Conservation (phyloP, 2,329 filamentous ascomycete genomes). For the Ceratocystiopsis brevicomis region DNA sequence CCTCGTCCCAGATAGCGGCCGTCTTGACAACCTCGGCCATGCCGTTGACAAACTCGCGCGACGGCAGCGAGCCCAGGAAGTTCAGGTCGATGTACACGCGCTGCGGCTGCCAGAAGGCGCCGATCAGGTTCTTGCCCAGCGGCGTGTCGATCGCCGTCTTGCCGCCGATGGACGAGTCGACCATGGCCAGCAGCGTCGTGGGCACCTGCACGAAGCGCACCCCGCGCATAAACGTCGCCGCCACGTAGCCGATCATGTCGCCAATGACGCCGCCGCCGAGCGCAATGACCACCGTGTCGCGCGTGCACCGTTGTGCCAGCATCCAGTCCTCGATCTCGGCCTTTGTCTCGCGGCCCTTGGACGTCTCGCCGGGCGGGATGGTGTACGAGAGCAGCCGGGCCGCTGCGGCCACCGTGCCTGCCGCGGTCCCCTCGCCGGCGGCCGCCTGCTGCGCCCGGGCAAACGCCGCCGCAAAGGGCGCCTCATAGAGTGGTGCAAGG, state of each 20-base stretch:
- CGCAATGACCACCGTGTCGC: slow-evolving; percentile 88
- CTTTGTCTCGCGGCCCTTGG: slow-evolving; percentile 85
- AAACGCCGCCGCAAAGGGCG: slow-evolving; percentile 54
- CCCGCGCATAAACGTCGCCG: slow-evolving; percentile 95
- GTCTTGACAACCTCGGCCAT: slow-evolving; percentile 99
- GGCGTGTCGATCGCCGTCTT: slow-evolving; percentile 97
- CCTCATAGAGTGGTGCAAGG: slow-evolving; percentile 60
- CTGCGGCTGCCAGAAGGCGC: slow-evolving; percentile 89
- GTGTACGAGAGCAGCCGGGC: slow-evolving; percentile 67
- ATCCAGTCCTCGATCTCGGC: slow-evolving; percentile 97
- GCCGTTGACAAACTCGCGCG: slow-evolving; percentile 89
- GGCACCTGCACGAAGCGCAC: slow-evolving; percentile 93
- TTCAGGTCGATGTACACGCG: slow-evolving; percentile 86
- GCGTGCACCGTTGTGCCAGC: slow-evolving; percentile 76
- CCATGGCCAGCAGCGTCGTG: slow-evolving; percentile 88
- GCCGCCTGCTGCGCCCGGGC: slow-evolving; percentile 21
- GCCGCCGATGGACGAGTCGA: slow-evolving; percentile 93
- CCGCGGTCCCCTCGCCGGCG: slow-evolving; percentile 10
- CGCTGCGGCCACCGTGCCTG: slow-evolving; percentile 11
- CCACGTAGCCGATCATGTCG: slow-evolving; percentile 94
- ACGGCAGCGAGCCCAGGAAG: slow-evolving; percentile 78
- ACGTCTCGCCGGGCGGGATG: slow-evolving; percentile 80
- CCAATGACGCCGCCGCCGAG: slow-evolving; percentile 93
- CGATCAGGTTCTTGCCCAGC: slow-evolving; percentile 87
- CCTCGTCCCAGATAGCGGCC: slow-evolving; percentile 84